phyloP scores from a whole-genome alignment of 208 protist genomes.

The Acanthamoeba lenticulata region DNA sequence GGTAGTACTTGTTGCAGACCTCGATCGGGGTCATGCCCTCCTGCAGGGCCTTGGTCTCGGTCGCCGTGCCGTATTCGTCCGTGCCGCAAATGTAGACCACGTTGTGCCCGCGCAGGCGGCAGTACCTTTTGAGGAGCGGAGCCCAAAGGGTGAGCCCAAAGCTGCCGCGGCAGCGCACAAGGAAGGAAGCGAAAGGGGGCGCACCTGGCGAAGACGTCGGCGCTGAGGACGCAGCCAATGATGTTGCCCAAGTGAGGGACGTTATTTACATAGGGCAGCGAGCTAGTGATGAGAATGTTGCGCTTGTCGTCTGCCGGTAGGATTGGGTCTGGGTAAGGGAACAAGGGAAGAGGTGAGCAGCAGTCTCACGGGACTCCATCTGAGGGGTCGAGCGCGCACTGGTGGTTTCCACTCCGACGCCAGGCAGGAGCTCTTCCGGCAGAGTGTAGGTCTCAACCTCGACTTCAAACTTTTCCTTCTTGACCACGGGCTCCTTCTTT shows the following conservation, averaged over 20 bases:
- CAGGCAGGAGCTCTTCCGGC: slow-evolving; percentile 28
- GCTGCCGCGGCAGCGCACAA: background rate
- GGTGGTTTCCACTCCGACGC: slow-evolving; percentile 9
- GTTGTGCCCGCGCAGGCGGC: slow-evolving; percentile 86
- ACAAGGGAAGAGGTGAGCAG: background rate
- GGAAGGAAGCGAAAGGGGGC: too few relatives aligned
- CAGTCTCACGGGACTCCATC: background rate
- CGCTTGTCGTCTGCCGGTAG: slow-evolving; percentile 77
- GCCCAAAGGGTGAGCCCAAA: background rate
- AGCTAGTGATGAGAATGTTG: slow-evolving; percentile 90
- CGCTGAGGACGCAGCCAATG: slow-evolving; percentile 89
- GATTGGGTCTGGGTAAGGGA: background rate
- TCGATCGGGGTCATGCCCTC: slow-evolving; percentile 84
- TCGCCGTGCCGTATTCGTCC: slow-evolving; percentile 92
- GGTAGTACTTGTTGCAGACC: slow-evolving; percentile 90
- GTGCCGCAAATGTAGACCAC: slow-evolving; percentile 90
- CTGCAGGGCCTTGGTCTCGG: slow-evolving; percentile 87
- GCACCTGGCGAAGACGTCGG: slow-evolving; percentile 88
- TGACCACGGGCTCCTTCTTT: slow-evolving; percentile 52
- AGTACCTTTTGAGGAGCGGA: slow-evolving; percentile 41
- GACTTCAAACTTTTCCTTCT: slow-evolving; percentile 35
- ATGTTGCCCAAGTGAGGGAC: slow-evolving; percentile 92
- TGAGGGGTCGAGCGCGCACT: background rate
- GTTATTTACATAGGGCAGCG: slow-evolving; percentile 92
- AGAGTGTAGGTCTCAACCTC: slow-evolving; percentile 30